Conservation (phyloP, 371 early-diverging fungal species). For the Saksenaea oblongispora region DNA sequence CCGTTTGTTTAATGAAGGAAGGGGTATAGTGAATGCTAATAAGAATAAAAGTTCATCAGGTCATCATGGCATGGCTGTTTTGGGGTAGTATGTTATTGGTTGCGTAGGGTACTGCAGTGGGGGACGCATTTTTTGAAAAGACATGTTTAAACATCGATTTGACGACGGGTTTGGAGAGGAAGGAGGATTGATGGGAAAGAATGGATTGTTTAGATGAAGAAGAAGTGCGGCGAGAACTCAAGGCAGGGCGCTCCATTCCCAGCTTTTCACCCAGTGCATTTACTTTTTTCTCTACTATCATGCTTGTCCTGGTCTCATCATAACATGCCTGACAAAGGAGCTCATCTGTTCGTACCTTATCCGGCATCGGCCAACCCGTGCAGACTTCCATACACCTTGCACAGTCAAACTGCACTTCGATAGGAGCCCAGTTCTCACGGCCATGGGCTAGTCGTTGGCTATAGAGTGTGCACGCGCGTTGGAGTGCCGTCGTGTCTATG, state of each 20-base stretch:
- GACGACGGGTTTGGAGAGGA: constrained; percentile 6
- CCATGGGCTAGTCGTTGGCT: constrained; percentile 33
- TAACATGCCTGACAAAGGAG: constrained; percentile 41
- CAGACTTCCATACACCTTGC: constrained; percentile 21
- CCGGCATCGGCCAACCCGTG: constrained; percentile 38
- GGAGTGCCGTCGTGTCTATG: constrained; percentile 27
- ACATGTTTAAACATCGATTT: constrained; percentile 5
- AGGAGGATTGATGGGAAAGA: constrained; percentile 1
- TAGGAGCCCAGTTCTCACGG: constrained; percentile 24
- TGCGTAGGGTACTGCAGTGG: not conserved
- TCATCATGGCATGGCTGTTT: not conserved
- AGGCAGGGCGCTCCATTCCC: constrained; percentile 14
- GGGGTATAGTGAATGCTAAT: not conserved
- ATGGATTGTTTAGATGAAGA: constrained; percentile 13
- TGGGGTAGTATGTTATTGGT: not conserved
- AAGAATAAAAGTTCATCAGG: not conserved
- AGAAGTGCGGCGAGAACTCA: constrained; percentile 5
- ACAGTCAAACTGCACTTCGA: constrained; percentile 33
- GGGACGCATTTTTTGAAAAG: not conserved
- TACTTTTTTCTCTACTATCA: constrained; percentile 49
- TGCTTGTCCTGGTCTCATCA: constrained; percentile 27
- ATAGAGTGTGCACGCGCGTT: constrained; percentile 32
- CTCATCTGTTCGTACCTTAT: constrained; percentile 36
- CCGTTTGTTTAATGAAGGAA: too few relatives aligned
- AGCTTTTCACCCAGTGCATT: constrained; percentile 13